Percentiles rank a stretch among this genome's conserved stretches.
Conservation (phyloP, 768 basidiomycete species). For the Tubosaeta sp. region DNA sequence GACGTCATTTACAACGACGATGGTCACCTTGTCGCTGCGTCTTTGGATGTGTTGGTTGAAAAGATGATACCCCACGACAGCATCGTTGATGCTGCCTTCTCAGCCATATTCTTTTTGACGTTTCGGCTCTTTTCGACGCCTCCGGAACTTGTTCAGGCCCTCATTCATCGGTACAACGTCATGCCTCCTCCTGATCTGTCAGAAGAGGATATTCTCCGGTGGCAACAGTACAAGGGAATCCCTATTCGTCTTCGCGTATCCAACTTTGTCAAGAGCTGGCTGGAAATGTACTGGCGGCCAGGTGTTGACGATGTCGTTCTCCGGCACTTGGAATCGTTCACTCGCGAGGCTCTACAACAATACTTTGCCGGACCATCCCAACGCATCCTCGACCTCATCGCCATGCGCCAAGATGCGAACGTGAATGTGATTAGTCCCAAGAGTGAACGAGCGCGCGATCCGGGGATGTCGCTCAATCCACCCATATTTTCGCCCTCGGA, state of each 20-base stretch:
- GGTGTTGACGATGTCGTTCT: constrained; percentile 66
- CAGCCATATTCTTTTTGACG: constrained; percentile 89
- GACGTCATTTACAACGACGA: constrained; percentile 92
- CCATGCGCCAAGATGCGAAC: constrained; percentile 47
- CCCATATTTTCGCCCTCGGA: constrained; percentile 51
- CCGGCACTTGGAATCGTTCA: constrained; percentile 54
- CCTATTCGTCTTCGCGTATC: constrained; percentile 89
- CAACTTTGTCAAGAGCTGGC: constrained; percentile 92
- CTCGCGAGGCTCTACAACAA: constrained; percentile 52
- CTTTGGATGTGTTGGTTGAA: constrained; percentile 85
- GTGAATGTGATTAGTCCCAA: constrained; percentile 50
- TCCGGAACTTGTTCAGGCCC: constrained; percentile 63
- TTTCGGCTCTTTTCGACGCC: constrained; percentile 91
- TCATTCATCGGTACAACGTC: constrained; percentile 83
- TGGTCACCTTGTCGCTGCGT: constrained; percentile 87
- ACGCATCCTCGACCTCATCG: constrained; percentile 67
- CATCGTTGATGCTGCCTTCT: constrained; percentile 82
- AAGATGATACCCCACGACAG: constrained; percentile 96
- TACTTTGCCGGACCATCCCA: constrained; percentile 69
- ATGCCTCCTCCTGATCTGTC: constrained; percentile 56
- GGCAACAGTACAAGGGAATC: constrained; percentile 84
- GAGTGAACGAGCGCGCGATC: constrained; percentile 65
- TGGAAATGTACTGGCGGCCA: constrained; percentile 87
- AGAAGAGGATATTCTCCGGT: constrained; percentile 59
- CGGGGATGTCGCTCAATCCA: constrained; percentile 70